Conservation (phyloP, 768 basidiomycete species). For the Leucocoprinus leucothites region DNA sequence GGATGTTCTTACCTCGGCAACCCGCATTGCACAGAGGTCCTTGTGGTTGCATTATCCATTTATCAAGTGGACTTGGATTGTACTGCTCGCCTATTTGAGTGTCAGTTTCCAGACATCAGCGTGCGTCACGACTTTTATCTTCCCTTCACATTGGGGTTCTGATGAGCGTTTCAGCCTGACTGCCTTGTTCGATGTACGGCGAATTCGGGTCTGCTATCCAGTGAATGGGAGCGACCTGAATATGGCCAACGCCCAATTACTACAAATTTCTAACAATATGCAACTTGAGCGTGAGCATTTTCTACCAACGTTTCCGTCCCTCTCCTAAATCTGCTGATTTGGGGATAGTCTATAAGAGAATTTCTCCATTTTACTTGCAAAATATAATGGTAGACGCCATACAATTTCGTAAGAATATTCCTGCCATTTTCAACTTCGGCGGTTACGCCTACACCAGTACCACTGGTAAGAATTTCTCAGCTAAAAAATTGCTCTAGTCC, state of each 20-base stretch:
- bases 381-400: neutral
- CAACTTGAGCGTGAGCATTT: neutral
- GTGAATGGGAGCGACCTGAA: neutral
- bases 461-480: neutral
- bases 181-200: neutral
- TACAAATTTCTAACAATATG: neutral
- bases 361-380: neutral
- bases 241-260: neutral
- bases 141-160: neutral
- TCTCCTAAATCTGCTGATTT: too few species aligned
- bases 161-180: neutral
- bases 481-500: too few species aligned
- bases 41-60: neutral
- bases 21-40: neutral
- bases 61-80: slow-evolving; percentile 6
- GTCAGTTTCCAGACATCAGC: slow-evolving; percentile 3
- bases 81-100: neutral
- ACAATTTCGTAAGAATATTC: neutral
- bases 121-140: neutral
- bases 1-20: neutral
- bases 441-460: neutral
- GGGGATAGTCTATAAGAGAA: neutral
- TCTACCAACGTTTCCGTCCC: too few species aligned
- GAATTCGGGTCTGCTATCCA: neutral
- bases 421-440: neutral